A percentile compares a stretch with the other conserved stretches of the same genome.
These are phyloP conservation scores for Cutaneotrichosporon dermatis DNA, from an alignment of 1,284 basidiomycete genomes.

Conservation along the genomic window DNA sequence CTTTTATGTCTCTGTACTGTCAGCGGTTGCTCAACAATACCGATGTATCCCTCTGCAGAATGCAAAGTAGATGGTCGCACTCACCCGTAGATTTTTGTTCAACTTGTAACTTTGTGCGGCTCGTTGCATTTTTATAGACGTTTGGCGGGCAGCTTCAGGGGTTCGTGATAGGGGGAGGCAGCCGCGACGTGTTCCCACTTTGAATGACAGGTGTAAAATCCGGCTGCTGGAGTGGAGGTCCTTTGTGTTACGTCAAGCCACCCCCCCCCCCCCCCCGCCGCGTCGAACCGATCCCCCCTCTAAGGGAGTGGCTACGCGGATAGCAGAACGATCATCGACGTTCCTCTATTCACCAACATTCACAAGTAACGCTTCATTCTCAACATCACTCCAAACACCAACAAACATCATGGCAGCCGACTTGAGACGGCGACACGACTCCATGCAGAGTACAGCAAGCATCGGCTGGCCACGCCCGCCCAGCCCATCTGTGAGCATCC, in stretches of 20 bases:
- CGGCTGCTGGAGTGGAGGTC: no score
- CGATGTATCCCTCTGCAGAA: neutral
- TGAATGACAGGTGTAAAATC: neutral
- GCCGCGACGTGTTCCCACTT: neutral
- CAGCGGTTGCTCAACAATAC: neutral
- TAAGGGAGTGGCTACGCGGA: no score
- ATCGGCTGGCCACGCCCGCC: conserved; percentile 17
- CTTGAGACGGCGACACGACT: conserved; percentile 9
- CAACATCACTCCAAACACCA: neutral
- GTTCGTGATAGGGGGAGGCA: neutral
- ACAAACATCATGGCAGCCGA: conserved; percentile 2
- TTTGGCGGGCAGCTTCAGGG: no score
- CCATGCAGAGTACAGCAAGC: conserved; percentile 14
- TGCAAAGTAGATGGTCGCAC: conserved; percentile 10
- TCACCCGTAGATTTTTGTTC: conserved; percentile 36
- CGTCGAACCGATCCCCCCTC: no score
- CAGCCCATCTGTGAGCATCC: conserved; percentile 14
- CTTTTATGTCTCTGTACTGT: conserved; percentile 44
- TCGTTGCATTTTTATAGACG: no score
- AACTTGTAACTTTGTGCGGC: conserved; percentile 11
- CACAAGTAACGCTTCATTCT: neutral
- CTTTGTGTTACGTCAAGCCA: neutral
- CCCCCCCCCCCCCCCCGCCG: no score
- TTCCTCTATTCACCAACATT: neutral
- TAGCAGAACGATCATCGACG: no score